Evolutionary conservation across 495 filamentous ascomycete species (phyloP).

Genomic region (Oleoguttula mirabilis): DNA sequence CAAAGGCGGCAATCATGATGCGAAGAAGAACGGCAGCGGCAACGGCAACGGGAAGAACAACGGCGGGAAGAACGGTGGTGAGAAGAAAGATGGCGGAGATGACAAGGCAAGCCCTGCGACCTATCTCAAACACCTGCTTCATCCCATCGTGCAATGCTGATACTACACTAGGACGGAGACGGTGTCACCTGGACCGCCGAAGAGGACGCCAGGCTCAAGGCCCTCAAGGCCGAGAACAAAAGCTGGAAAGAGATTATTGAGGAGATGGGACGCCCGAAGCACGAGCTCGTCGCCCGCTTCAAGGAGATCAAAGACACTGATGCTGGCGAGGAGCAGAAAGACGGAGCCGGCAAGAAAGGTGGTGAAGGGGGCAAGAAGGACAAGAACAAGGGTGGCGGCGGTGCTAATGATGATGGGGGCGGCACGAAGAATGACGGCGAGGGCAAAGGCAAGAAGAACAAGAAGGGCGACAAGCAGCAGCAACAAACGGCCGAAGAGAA

Average conservation of each 20-base stretch:
- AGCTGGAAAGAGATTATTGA: slow-evolving; percentile 14
- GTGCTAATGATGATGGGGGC: slow-evolving; percentile 5
- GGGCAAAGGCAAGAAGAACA: slow-evolving; percentile 7
- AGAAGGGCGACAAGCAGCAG: slow-evolving; percentile 5
- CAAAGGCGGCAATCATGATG: slow-evolving; percentile 1
- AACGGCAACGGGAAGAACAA: background rate
- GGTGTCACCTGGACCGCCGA: slow-evolving; percentile 7
- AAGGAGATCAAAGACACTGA: slow-evolving; percentile 10
- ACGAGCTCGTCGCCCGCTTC: slow-evolving; percentile 4
- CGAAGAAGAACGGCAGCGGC: slow-evolving; percentile 10
- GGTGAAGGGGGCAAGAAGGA: slow-evolving; percentile 1
- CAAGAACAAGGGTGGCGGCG: slow-evolving; percentile 6
- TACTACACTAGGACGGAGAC: too few species aligned
- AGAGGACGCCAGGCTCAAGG: slow-evolving; percentile 17
- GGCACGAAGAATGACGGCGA: slow-evolving; percentile 10
- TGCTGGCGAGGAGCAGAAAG: slow-evolving; percentile 1
- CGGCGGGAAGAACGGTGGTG: background rate
- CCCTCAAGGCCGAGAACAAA: slow-evolving; percentile 15
- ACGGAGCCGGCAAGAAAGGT: background rate
- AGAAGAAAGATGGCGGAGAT: slow-evolving; percentile 4
- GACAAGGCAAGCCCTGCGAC: slow-evolving; percentile 17
- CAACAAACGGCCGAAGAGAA: slow-evolving; percentile 7
- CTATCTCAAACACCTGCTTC: too few species aligned
- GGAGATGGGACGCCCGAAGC: slow-evolving; percentile 10
- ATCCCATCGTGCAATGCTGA: background rate